Base-by-base conservation (phyloP, 768 basidiomycete genomes). In the Phlebiopsis gigantea region DNA sequence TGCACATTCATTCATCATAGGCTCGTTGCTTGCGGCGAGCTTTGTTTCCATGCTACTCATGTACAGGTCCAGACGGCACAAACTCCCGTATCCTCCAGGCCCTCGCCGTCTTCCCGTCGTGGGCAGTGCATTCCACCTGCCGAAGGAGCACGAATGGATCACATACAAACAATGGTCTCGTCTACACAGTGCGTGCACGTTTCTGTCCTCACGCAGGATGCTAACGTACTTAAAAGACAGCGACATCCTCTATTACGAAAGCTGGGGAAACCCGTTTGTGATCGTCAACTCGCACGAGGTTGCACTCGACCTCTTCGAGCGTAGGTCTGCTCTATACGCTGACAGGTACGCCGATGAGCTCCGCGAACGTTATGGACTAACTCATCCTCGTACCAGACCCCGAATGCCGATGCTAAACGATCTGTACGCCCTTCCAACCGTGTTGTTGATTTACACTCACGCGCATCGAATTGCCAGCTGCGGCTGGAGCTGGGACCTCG, bases 261-360 rank as follows among this genome's bases (percentile, higher is more conserved):
- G 25, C 5, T 42, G 39, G 43, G 58, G 61, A 6, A 39, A 54
- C 25, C 34, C 58, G 44, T 57, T 65, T 31, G 31, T 70, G n/a
- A 53, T 71, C 39, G 31, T 71, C 42, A 66, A 68, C 49, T 61
- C 62, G 19, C 22, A 46, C 2, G 55, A 62, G 21, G 62, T 55
- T 17, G 68, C 63, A 2, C 51, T 54, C 14, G 69, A 67, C 1
- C 59, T 71, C 4, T 56, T 71, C 22, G 63, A 68, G 25, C 66
- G 66, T 46, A 57, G 65, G 17, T 63, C 62, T 5, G 50, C 58
- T 15, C 60, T 67, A 9, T 69, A 69, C 58, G 66, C 67, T 1
- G 67, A 69, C 41, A 22, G 46, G 39, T 44, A 14, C 8, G 24
- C 46, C 21, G 10, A 12, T 21, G 4, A 2, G 4, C 10, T 45